phyloP scores from a whole-genome alignment of 345 rosid species.

The Citrus cavaleriei region DNA sequence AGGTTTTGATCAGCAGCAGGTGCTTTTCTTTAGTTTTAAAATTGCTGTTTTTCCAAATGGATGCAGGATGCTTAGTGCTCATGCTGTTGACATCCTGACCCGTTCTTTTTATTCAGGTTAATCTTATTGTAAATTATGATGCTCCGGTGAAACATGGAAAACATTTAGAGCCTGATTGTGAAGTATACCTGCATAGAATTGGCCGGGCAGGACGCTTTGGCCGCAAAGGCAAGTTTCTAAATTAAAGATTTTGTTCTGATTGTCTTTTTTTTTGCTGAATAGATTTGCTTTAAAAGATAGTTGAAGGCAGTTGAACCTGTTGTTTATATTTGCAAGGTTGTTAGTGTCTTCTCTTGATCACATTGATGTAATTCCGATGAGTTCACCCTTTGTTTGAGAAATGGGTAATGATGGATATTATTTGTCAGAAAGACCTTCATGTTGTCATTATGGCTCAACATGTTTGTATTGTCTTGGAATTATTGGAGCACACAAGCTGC shows the following conservation, averaged over 20 bases:
- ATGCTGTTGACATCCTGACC: not conserved
- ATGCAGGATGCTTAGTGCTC: not conserved
- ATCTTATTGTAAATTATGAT: slow-evolving; percentile 81
- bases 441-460: not conserved
- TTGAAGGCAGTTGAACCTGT: not conserved
- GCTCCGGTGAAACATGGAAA: slow-evolving; percentile 61
- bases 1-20: slow-evolving; percentile 96
- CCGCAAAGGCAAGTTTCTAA: slow-evolving; percentile 58
- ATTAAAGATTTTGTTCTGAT: not conserved
- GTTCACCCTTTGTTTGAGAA: not conserved
- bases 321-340: not conserved
- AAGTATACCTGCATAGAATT: slow-evolving; percentile 91
- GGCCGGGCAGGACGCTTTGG: slow-evolving; percentile 99
- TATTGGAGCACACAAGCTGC: not conserved
- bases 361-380: not conserved
- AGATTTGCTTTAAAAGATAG: not conserved
- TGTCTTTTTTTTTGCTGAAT: not conserved
- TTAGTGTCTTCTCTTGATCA: not conserved
- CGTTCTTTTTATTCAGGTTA: slow-evolving; percentile 47
- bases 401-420: not conserved
- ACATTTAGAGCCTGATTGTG: slow-evolving; percentile 67
- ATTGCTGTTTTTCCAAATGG: not conserved
- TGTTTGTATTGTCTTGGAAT: not conserved
- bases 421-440: not conserved
- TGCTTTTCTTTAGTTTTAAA: not conserved